These are phyloP conservation scores for Margaritispora aquatica DNA, from an alignment of 495 filamentous ascomycete genomes.

Conservation along the genomic window DNA sequence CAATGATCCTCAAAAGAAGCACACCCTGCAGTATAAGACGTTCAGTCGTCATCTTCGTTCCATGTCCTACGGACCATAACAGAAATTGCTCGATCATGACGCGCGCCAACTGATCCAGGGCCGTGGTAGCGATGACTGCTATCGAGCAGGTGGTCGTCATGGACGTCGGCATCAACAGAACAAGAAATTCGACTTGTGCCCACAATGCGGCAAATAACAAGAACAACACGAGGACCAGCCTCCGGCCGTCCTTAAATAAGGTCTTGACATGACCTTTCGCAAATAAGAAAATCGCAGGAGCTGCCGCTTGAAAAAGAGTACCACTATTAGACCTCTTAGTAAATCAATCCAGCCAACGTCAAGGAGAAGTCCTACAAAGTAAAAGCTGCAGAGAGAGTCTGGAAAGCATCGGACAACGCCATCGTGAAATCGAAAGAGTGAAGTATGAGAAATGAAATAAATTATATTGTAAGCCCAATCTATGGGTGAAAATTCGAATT, in stretches of 20 bases:
- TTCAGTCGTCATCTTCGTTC: slow-evolving; percentile 20
- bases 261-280: slow-evolving; percentile 41
- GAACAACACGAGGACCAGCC: slow-evolving; percentile 55
- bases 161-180: slow-evolving; percentile 35
- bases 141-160: slow-evolving; percentile 40
- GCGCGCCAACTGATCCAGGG: slow-evolving; percentile 47
- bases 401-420: slow-evolving; percentile 36
- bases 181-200: slow-evolving; percentile 43
- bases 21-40: slow-evolving; percentile 32
- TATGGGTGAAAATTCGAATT: slow-evolving; percentile 39
- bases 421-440: slow-evolving; percentile 17
- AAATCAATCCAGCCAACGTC: slow-evolving; percentile 1
- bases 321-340: slow-evolving; percentile 30
- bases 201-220: slow-evolving; percentile 43
- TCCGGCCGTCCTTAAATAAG: slow-evolving; percentile 50
- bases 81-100: slow-evolving; percentile 46
- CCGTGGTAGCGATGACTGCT: slow-evolving; percentile 38
- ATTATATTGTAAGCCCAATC: slow-evolving; percentile 42
- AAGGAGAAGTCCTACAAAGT: slow-evolving; percentile 34
- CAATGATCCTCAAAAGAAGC: slow-evolving; percentile 37
- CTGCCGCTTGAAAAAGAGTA: slow-evolving; percentile 44
- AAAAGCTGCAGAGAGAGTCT: slow-evolving; percentile 47
- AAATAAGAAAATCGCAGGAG: slow-evolving; percentile 44
- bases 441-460: slow-evolving; percentile 22
- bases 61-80: slow-evolving; percentile 33